phyloP scores from a whole-genome alignment of 352 stramenopile genomes.

The Blastocystis sp. region DNA sequence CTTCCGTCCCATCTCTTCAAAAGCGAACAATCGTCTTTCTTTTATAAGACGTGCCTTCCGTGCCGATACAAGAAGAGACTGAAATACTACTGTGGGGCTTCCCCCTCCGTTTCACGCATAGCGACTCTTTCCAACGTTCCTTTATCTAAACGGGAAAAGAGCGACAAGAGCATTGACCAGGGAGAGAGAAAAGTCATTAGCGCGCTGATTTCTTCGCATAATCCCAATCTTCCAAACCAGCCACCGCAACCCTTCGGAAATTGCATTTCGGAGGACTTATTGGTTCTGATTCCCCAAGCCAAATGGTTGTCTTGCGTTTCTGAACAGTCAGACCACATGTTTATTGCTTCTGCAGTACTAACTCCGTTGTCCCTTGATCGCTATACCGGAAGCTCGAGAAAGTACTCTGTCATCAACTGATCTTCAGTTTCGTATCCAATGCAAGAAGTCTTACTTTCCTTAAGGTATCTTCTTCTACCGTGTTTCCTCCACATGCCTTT shows the following conservation, averaged over 20 bases:
- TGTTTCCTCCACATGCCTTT: background rate
- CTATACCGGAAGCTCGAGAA: constrained; percentile 50
- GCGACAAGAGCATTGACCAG: background rate
- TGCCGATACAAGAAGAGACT: constrained; percentile 67
- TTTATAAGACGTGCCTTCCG: constrained; percentile 61
- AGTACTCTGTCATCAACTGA: constrained; percentile 50
- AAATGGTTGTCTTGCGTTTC: constrained; percentile 21
- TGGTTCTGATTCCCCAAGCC: constrained; percentile 19
- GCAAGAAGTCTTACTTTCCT: background rate
- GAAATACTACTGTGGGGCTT: constrained; percentile 53
- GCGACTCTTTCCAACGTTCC: constrained; percentile 63
- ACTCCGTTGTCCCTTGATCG: constrained; percentile 38
- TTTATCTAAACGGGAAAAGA: constrained; percentile 56
- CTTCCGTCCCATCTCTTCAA: constrained; percentile 58
- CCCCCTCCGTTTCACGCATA: background rate
- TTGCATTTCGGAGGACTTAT: background rate
- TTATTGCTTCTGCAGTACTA: constrained; percentile 63
- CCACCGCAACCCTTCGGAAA: background rate
- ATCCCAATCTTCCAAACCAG: background rate
- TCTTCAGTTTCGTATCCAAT: background rate
- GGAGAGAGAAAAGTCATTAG: background rate
- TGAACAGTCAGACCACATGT: background rate
- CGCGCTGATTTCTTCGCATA: background rate
- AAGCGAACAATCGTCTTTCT: constrained; percentile 35
- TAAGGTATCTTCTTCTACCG: background rate